Evolutionary conservation across 495 filamentous ascomycete genomes (phyloP), one percentile per base, ranked within the genome.

Genomic region (Clohesyomyces aquaticus): DNA sequence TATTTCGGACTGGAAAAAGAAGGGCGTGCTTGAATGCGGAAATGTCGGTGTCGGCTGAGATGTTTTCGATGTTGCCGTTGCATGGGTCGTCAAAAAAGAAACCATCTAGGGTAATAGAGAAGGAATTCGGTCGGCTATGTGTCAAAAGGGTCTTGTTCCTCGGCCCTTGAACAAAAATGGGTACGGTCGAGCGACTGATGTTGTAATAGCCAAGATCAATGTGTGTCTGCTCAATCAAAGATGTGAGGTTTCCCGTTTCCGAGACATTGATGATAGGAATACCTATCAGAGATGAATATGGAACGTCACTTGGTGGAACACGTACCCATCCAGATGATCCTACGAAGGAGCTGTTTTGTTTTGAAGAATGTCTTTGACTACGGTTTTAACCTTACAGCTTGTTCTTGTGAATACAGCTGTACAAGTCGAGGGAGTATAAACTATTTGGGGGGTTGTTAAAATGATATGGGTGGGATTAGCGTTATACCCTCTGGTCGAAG

Each of bases 71-170:
- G 27, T 23, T 26, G 22, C 22, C 23, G 14, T 52, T 22, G 27
- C 21, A 23, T 22, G 49, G 23, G 27, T 52, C 49, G 21, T 52
- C 49, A 3, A 52, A 23, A 12, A 52, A 22, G 27, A 52, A 19
- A 12, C 49, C 49, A 52, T 52, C 49, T n/a, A 52, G 49, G 12
- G 49, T 23, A 26, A 52, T 27, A 27, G 49, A 52, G 49, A 52
- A 52, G 12, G 49, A 52, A 14, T 38, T 14, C 6, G 6, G 6
- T 38, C 14, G 14, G 14, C 32, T 38, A 6, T 6, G 6, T 6
- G 14, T 6, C 32, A 6, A 38, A 38, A 38, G 14, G 14, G 32
- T 38, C 32, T 38, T 38, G 14, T 38, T 38, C 32, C 14, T 38
- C 32, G 6, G 32, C 14, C 14, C 32, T 38, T 14, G 6, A 38